Evolutionary conservation across 2,329 filamentous ascomycete genomes (phyloP).

Genomic region (Aspergillus pseudoglaucus): DNA sequence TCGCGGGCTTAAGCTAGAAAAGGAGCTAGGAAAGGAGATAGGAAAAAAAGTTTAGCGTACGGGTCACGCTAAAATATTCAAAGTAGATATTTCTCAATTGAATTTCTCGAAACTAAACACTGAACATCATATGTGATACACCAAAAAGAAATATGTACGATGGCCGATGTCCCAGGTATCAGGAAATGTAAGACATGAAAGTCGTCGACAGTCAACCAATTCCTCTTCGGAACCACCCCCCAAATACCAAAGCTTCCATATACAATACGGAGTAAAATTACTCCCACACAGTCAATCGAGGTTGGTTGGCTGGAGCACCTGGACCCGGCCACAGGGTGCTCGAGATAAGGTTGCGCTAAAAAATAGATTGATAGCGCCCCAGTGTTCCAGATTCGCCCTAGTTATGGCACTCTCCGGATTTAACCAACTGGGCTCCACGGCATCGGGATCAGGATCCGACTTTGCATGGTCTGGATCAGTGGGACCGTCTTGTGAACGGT

Average conservation of each 20-base stretch:
- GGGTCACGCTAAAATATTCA: no score
- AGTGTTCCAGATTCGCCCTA: neutral
- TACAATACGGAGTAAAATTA: neutral
- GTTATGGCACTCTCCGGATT: constrained; percentile 2
- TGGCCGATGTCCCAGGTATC: neutral
- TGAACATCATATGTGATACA: neutral
- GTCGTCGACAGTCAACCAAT: neutral
- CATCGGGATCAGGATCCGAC: constrained; percentile 85
- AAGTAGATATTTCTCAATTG: neutral
- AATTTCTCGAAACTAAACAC: neutral
- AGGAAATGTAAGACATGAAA: neutral
- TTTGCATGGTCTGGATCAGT: constrained; percentile 94
- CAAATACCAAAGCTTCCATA: neutral
- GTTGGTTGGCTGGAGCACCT: no score
- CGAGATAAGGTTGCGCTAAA: neutral
- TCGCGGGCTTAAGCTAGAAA: neutral
- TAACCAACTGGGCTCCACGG: constrained; percentile 91
- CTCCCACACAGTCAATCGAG: no score
- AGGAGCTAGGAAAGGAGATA: neutral
- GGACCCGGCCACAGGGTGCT: neutral
- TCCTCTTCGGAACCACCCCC: neutral
- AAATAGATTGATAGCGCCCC: neutral
- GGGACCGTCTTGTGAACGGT: constrained; percentile 98
- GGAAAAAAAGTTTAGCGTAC: neutral
- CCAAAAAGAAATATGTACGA: neutral